These are phyloP conservation scores for Platanthera zijinensis DNA, from an alignment of 106 monocot genomes.

Conservation along the genomic window DNA sequence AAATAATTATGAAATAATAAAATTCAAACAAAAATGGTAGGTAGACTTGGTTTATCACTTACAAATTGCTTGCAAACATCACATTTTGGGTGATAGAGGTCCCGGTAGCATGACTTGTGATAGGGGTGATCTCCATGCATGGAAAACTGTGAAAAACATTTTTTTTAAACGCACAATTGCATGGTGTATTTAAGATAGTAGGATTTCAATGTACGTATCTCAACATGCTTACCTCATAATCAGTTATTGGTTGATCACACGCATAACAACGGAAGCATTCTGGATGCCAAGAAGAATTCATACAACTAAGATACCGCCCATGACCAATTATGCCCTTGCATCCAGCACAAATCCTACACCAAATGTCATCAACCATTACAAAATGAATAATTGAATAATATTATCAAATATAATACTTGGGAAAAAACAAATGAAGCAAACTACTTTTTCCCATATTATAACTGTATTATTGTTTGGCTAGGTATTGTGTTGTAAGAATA, in stretches of 20 bases:
- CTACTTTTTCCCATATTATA: no score
- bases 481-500: no score
- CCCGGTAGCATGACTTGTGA: slow-evolving; percentile 94
- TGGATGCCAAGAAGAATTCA: slow-evolving; percentile 90
- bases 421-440: no score
- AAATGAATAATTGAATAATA: no score
- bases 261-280: slow-evolving; percentile 79
- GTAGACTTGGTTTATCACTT: slow-evolving; percentile 13
- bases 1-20: no score
- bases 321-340: slow-evolving; percentile 71
- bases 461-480: no score
- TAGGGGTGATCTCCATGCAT: slow-evolving; percentile 74
- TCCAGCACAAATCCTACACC: slow-evolving; percentile 74
- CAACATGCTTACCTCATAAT: slow-evolving; percentile 53
- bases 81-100: slow-evolving; percentile 85
- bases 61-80: slow-evolving; percentile 92
- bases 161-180: background rate
- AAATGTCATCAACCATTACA: no score
- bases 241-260: slow-evolving; percentile 71
- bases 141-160: slow-evolving; percentile 52
- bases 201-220: background rate
- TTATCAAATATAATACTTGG: no score
- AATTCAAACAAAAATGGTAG: no score
- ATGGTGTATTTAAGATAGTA: background rate
- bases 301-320: slow-evolving; percentile 85